Evolutionary conservation across 2,329 filamentous ascomycete species (phyloP), one percentile per base, ranked within the genome.

Genomic region (Tricladium varicosporioides): DNA sequence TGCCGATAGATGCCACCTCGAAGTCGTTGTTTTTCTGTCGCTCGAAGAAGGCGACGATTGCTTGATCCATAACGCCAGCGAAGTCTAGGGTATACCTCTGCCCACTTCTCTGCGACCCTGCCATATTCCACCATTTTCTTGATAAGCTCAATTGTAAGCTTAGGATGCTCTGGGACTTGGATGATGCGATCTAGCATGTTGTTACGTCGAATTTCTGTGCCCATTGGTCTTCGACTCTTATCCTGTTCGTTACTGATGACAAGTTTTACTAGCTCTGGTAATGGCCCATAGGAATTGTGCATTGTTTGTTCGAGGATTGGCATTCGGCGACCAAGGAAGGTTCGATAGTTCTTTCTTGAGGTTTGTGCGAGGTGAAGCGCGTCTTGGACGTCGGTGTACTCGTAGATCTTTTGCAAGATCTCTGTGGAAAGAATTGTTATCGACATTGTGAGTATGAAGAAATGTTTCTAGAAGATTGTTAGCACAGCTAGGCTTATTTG

Each of bases 21-120:
- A 15, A 71, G 52, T 11, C 67, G 62, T 16, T 62, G 50, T 40
- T 64, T 63, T 56, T 71, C 69, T 40, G 66, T 60, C 1, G 47
- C 36, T 15, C 56, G 53, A 27, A 71, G 62, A 11, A 70, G 56
- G 14, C 69, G 65, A 14, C 69, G 62, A 51, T 69, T 64, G 15
- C 67, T 63, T 3, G 64, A 68, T 13, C 63, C 64, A 18, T 63
- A 58, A 5, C 68, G 63, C 69, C 69, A 71, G 36, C 65, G 61
- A 8, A 70, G 60, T 47, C 64, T 65, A 10, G 69, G 69, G 51
- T 68, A 71, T 14, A 71, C 56, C 43, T 70, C 68, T 33, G 63
- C 60, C 68, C 68, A 70, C 45, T 60, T 60, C 13, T 67, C 64
- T 27, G 64, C 69, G 49, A 67, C 59, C 57, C 61, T 65, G 9